Percentiles rank a stretch among this genome's conserved stretches.
phyloP scores from a whole-genome alignment of 1,284 basidiomycete species.

The Leccinum pachyderme region DNA sequence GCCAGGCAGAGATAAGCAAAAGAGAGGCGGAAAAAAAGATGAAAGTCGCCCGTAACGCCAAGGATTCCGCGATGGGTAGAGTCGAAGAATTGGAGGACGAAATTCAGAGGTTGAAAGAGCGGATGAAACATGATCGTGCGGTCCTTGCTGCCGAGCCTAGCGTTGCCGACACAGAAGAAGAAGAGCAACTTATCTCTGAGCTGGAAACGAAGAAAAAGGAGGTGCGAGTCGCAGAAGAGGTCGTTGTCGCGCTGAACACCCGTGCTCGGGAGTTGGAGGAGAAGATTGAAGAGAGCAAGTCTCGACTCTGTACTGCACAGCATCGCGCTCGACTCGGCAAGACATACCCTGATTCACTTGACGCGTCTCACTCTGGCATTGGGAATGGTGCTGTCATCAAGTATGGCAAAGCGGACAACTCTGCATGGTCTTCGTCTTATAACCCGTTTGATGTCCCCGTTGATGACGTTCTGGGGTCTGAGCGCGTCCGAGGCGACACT shows the following conservation, averaged over 20 bases:
- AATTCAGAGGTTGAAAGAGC: conserved; percentile 58
- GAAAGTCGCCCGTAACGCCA: conserved; percentile 62
- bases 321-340: conserved; percentile 50
- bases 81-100: conserved; percentile 70
- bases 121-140: conserved; percentile 50
- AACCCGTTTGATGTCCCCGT: conserved; percentile 32
- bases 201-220: conserved; percentile 63
- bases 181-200: conserved; percentile 50
- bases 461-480: conserved; percentile 18
- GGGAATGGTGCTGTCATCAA: conserved; percentile 6
- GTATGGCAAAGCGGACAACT: conserved; percentile 17
- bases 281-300: conserved; percentile 51
- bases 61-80: conserved; percentile 63
- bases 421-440: conserved; percentile 29
- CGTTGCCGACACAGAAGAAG: conserved; percentile 41
- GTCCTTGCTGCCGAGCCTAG: conserved; percentile 48
- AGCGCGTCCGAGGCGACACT: conserved; percentile 8
- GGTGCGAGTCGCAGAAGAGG: conserved; percentile 71
- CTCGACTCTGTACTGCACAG: conserved; percentile 47
- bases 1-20: conserved; percentile 74
- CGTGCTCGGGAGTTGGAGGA: conserved; percentile 63
- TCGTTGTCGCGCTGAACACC: conserved; percentile 50
- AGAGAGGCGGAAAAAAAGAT: conserved; percentile 88
- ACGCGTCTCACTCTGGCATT: conserved; percentile 4
- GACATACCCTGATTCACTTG: conserved; percentile 30